Percentiles rank a stretch among this genome's conserved stretches.
Evolutionary conservation across 768 basidiomycete species (phyloP).

Genomic region (Suillus hirtellus): DNA sequence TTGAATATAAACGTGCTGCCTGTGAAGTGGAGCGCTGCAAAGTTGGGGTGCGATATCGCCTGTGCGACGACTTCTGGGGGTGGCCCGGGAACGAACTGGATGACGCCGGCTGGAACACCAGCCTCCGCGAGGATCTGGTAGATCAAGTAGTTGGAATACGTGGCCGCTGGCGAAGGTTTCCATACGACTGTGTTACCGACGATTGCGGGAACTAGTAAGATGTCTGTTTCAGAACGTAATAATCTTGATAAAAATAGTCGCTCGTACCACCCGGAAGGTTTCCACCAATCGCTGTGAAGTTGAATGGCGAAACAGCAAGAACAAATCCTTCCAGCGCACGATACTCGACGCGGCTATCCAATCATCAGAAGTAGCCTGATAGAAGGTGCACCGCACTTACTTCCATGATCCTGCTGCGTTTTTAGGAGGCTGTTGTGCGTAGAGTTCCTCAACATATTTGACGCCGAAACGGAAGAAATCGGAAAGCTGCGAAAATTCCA

Average conservation of each 20-base stretch:
- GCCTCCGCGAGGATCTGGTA: slow-evolving; percentile 92
- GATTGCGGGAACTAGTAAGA: slow-evolving; percentile 71
- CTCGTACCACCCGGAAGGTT: slow-evolving; percentile 75
- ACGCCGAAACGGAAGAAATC: slow-evolving; percentile 98
- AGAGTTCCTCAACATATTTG: slow-evolving; percentile 95
- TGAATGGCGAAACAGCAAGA: slow-evolving; percentile 96
- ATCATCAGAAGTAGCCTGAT: slow-evolving; percentile 11
- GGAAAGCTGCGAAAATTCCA: slow-evolving; percentile 48
- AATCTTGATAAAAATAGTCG: slow-evolving; percentile 1
- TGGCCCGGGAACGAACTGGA: slow-evolving; percentile 95
- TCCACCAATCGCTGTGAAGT: slow-evolving; percentile 97
- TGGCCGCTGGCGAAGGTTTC: slow-evolving; percentile 97
- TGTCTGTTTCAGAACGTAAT: background rate
- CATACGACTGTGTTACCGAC: slow-evolving; percentile 95
- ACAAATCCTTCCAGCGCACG: slow-evolving; percentile 98
- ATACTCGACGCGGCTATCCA: slow-evolving; percentile 85
- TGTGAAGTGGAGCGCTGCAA: slow-evolving; percentile 94
- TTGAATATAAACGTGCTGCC: slow-evolving; percentile 95
- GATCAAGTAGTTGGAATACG: slow-evolving; percentile 92
- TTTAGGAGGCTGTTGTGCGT: slow-evolving; percentile 84
- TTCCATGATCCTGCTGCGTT: slow-evolving; percentile 93
- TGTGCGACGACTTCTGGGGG: slow-evolving; percentile 84
- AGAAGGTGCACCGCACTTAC: slow-evolving; percentile 48
- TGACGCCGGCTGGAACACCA: slow-evolving; percentile 90
- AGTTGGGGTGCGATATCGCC: slow-evolving; percentile 73